Evolutionary conservation across 129 eudicot species (phyloP), one percentile per base, ranked within the genome.

Genomic region (Helichrysum umbraculigerum): DNA sequence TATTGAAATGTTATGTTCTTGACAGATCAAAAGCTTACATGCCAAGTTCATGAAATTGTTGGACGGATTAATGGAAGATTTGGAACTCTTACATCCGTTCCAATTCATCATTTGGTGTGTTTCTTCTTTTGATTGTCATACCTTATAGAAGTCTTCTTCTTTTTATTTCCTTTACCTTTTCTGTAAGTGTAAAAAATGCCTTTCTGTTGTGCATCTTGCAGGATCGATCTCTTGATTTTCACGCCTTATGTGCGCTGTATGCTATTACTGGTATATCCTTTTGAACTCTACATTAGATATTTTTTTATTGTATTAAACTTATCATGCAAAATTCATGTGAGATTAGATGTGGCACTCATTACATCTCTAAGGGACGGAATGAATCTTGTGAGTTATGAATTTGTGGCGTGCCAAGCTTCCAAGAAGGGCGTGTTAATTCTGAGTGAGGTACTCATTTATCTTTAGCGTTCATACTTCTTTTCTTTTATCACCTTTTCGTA

Each of bases 31-130:
- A 92, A 87, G 87, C 93, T 92, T 65, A 84, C 96, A 64, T 83
- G 96, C 76, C 98, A 92, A 86, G 98, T 92, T 84, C 98, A 89
- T 77, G 96, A 92, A 84, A 92, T 92, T 64, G 96, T 92, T 82
- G 96, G 98, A 64, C 86, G 98, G 76, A 92, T 92, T 70, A 92
- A 92, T 86, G 98, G 98, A 80, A 89, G 89, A 86, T 92, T 89
- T 68, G 98, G 98, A 58, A 87, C 93, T 52, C 88, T 92, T 66
- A 92, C 89, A 65, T 76, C 93, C 4, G 96, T 92, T 76, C 98
- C 98, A 28, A 92, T 92, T 74, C 98, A 92, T 82, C 96, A 92
- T 66, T 47, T 92, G 92, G 98, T 92, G 4, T 29, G 90, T 75
- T 71, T 68, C 71, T 71, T 37, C 57, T 10, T 28, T 51, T 21